phyloP scores from a whole-genome alignment of 495 filamentous ascomycete genomes.

The Eremomyces bilateralis region DNA sequence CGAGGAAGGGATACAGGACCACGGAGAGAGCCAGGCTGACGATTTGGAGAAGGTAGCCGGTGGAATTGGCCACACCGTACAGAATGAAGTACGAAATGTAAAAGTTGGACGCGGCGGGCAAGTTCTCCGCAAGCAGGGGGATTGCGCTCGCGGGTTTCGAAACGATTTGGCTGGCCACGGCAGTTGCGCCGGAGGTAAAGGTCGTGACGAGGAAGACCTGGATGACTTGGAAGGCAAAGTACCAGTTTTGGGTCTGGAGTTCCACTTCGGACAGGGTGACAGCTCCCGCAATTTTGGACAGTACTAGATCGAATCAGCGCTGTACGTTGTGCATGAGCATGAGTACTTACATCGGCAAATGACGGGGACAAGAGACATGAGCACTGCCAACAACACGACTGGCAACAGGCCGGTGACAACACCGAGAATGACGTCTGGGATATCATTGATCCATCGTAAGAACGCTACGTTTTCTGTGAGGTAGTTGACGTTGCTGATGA shows the following conservation, averaged over 20 bases:
- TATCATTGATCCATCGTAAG: slow-evolving; percentile 48
- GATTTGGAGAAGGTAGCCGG: slow-evolving; percentile 54
- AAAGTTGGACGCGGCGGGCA: slow-evolving; percentile 76
- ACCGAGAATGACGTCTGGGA: slow-evolving; percentile 52
- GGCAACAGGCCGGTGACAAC: slow-evolving; percentile 74
- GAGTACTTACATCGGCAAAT: neutral
- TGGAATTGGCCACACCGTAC: slow-evolving; percentile 69
- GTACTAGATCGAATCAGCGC: too few relatives aligned
- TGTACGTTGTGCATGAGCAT: too few relatives aligned
- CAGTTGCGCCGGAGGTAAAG: slow-evolving; percentile 49
- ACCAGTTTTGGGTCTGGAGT: slow-evolving; percentile 71
- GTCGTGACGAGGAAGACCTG: slow-evolving; percentile 89
- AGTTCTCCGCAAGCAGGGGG: slow-evolving; percentile 43
- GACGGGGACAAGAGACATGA: neutral
- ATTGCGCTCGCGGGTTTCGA: slow-evolving; percentile 37
- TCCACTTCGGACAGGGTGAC: slow-evolving; percentile 62
- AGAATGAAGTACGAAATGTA: slow-evolving; percentile 91
- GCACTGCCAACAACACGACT: slow-evolving; percentile 34
- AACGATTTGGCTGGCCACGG: slow-evolving; percentile 42
- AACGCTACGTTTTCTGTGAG: slow-evolving; percentile 39
- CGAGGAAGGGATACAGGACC: slow-evolving; percentile 50
- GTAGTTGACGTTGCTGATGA: slow-evolving; percentile 64
- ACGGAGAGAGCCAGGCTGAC: slow-evolving; percentile 56
- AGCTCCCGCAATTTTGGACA: slow-evolving; percentile 59
- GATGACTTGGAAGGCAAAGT: slow-evolving; percentile 87